These are phyloP conservation scores for Hypoxylon sp. DNA, from an alignment of 2,329 filamentous ascomycete genomes.

Conservation along the genomic window DNA sequence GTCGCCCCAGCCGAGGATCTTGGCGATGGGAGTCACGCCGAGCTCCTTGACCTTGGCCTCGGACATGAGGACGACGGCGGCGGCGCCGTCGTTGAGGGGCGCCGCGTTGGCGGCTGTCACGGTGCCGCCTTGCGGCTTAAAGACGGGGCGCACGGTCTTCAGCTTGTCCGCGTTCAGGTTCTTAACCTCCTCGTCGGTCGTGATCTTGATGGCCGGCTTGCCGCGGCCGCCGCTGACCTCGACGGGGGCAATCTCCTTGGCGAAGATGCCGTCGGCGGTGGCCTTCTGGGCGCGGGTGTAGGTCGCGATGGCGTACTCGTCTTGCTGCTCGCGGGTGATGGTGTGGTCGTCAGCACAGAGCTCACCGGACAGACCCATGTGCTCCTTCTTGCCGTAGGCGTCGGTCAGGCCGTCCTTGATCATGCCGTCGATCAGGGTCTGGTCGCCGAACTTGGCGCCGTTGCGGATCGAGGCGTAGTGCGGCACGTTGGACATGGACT, in stretches of 20 bases:
- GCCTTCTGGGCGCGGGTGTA: conserved; percentile 84
- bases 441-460: conserved; percentile 95
- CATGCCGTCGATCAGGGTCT: conserved; percentile 89
- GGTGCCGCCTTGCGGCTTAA: conserved; percentile 84
- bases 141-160: conserved; percentile 86
- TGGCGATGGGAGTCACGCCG: conserved; percentile 90
- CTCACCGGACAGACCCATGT: conserved; percentile 95
- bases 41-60: conserved; percentile 95
- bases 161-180: conserved; percentile 91
- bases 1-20: conserved; percentile 98
- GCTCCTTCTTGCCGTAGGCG: conserved; percentile 88
- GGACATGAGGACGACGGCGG: conserved; percentile 92
- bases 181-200: conserved; percentile 95
- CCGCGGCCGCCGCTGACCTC: conserved; percentile 90
- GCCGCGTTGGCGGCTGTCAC: conserved; percentile 97
- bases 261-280: conserved; percentile 84
- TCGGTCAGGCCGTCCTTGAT: conserved; percentile 96
- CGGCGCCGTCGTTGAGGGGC: conserved; percentile 94
- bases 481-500: conserved; percentile 98
- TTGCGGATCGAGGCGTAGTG: conserved; percentile 88
- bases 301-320: conserved; percentile 94
- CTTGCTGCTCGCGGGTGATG: conserved; percentile 87
- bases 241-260: conserved; percentile 88
- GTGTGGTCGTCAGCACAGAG: conserved; percentile 89
- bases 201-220: conserved; percentile 85